Base-by-base conservation (phyloP, 345 rosid genomes). In the Arabidopsis arenosa region DNA sequence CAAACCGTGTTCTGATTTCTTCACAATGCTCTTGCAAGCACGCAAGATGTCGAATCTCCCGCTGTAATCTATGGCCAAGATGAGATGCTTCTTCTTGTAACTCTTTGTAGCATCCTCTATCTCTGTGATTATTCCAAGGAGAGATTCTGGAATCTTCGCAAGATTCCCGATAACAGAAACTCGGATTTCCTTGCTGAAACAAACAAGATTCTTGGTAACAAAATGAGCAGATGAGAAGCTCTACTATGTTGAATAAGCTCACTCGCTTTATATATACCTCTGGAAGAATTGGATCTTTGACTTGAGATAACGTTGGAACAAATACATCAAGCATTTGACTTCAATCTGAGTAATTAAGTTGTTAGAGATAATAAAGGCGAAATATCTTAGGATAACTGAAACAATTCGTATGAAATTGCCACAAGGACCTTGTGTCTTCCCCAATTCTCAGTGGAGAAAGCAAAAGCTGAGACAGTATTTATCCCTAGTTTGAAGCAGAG, bases 401-500 rank as follows among this genome's bases (percentile, higher is more conserved):
- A 13, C 15, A 1, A 44, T 14, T 13, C 10, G 41, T 9, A 28
- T 39, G 11, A 9, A 39, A 39, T 9, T 9, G 10, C 9, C 11
- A 39, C 41, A 18, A 18, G 21, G 21, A 39, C 41, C 41, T 39
- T 39, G 41, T 39, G 41, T 39, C 41, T 39, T 39, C 41, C 41
- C 41, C 41, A 39, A 39, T 39, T 39, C 41, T 39, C 41, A 8
- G 41, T 39, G 10, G 41, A 39, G 41, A 39, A 39, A 39, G 41
- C n/a, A 10, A 13, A 43, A 12, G 47, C n/a, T 43, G 47, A 43
- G 47, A 10, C 47, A 4, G 47, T 43, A 43, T 43, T 11, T 11
- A 92, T 67, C 40, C 93, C 93, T 80, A 92, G 73, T 1, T 65
- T 9, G 62, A 83, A 41, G 35, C 88, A 88, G 13, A 83, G 73